Conservation (phyloP, 805 yeast species). For the Saccharomycopsis olivae region DNA sequence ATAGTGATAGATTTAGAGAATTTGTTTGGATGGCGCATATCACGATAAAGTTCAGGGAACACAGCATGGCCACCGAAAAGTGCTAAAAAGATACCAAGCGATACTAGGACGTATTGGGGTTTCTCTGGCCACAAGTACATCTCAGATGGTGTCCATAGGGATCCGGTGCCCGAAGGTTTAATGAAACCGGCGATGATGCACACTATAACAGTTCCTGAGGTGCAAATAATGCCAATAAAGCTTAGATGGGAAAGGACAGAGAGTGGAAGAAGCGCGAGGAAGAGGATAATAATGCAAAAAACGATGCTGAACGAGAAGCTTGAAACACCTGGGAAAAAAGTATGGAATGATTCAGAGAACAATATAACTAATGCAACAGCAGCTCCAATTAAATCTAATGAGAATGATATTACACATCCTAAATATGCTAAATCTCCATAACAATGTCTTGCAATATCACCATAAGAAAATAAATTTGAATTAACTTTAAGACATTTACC, state of each 20-base stretch:
- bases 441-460: slow-evolving; percentile 43
- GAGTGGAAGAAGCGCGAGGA: slow-evolving; percentile 45
- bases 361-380: slow-evolving; percentile 45
- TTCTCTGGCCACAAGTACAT: slow-evolving; percentile 32
- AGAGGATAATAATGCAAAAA: slow-evolving; percentile 30
- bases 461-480: slow-evolving; percentile 38
- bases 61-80: slow-evolving; percentile 84
- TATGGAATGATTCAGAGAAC: slow-evolving; percentile 49
- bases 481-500: slow-evolving; percentile 36
- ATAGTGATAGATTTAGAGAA: slow-evolving; percentile 41
- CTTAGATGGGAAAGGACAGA: slow-evolving; percentile 44
- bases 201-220: slow-evolving; percentile 37
- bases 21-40: slow-evolving; percentile 62
- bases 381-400: slow-evolving; percentile 52
- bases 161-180: slow-evolving; percentile 40
- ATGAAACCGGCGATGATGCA: slow-evolving; percentile 38
- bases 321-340: slow-evolving; percentile 34
- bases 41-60: slow-evolving; percentile 66
- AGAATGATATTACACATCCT: slow-evolving; percentile 38
- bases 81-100: slow-evolving; percentile 58
- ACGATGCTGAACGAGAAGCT: slow-evolving; percentile 31
- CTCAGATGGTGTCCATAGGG: slow-evolving; percentile 34
- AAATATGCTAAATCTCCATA: slow-evolving; percentile 37
- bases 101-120: slow-evolving; percentile 31
- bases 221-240: slow-evolving; percentile 45